Conservation (phyloP, 2,329 filamentous ascomycete species). For the Hypocreales sp. region DNA sequence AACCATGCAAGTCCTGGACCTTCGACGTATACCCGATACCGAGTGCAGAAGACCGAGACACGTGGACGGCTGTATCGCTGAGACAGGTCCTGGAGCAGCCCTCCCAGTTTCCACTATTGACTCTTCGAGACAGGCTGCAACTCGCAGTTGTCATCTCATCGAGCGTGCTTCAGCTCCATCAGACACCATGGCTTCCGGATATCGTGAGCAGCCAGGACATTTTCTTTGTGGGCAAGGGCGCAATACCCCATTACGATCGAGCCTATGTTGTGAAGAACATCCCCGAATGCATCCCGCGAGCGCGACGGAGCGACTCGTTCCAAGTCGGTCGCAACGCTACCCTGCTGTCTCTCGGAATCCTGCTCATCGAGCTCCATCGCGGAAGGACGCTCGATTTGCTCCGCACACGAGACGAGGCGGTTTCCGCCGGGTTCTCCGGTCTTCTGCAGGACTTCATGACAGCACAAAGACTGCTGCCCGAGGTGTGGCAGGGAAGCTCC, state of each 20-base stretch:
- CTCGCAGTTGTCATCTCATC: constrained; percentile 7
- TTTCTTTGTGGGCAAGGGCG: background rate
- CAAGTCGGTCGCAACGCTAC: constrained; percentile 1
- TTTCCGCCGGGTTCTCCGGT: background rate
- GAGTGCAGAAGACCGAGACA: background rate
- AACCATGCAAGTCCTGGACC: background rate
- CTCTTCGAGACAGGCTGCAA: constrained; percentile 3
- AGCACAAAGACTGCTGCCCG: background rate
- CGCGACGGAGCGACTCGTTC: background rate
- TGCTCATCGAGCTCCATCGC: constrained; percentile 8
- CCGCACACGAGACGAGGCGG: background rate
- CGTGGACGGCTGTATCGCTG: background rate
- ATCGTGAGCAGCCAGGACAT: background rate
- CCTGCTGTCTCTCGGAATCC: constrained; percentile 6
- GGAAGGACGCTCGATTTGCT: constrained; percentile 3
- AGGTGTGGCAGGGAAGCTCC: constrained; percentile 1
- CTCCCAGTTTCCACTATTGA: background rate
- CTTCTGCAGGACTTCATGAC: constrained; percentile 1
- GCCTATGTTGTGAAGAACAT: background rate
- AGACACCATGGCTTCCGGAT: constrained; percentile 8
- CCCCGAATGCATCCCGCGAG: background rate
- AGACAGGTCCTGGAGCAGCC: background rate
- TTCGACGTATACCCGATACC: background rate
- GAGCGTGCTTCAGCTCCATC: constrained; percentile 9
- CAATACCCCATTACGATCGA: background rate